Percentiles rank a stretch among this genome's conserved stretches.
Evolutionary conservation across 1,139 yeast species (phyloP).

Genomic region (Sugiyamaella pinicola): DNA sequence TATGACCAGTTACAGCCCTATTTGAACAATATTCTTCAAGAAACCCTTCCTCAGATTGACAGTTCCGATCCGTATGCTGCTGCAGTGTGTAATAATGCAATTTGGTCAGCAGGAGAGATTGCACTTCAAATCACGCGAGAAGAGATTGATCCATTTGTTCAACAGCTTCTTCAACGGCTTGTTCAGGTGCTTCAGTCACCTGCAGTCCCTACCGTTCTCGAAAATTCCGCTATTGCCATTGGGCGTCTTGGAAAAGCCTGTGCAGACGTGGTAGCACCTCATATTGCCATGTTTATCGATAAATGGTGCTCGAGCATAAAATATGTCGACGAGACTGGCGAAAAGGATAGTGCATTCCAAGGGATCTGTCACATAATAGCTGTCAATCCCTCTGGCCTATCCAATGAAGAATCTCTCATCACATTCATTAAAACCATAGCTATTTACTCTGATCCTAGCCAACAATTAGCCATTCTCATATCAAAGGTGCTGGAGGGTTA

Average conservation of each 20-base stretch:
- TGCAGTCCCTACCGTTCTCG: constrained; percentile 58
- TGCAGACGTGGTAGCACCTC: constrained; percentile 61
- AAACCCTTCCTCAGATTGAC: constrained; percentile 63
- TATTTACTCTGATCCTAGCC: constrained; percentile 51
- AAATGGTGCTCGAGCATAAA: constrained; percentile 71
- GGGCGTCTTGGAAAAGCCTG: constrained; percentile 81
- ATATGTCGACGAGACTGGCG: constrained; percentile 70
- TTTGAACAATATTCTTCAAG: constrained; percentile 59
- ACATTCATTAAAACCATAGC: constrained; percentile 67
- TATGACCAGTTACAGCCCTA: constrained; percentile 60
- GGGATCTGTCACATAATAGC: constrained; percentile 74
- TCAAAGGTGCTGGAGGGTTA: constrained; percentile 43
- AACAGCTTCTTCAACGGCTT: constrained; percentile 58
- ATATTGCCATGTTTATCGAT: constrained; percentile 57
- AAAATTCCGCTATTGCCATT: constrained; percentile 88
- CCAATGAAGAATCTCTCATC: constrained; percentile 50
- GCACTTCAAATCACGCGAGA: constrained; percentile 54
- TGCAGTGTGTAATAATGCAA: constrained; percentile 78
- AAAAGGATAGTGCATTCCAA: constrained; percentile 74
- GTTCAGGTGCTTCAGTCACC: constrained; percentile 62
- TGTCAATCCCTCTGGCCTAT: constrained; percentile 67
- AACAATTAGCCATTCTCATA: constrained; percentile 39
- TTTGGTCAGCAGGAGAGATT: constrained; percentile 92
- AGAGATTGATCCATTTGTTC: constrained; percentile 61
- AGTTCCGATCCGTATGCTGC: constrained; percentile 47